phyloP scores from a whole-genome alignment of 306 rosid genomes.

The Benincasa hispida region DNA sequence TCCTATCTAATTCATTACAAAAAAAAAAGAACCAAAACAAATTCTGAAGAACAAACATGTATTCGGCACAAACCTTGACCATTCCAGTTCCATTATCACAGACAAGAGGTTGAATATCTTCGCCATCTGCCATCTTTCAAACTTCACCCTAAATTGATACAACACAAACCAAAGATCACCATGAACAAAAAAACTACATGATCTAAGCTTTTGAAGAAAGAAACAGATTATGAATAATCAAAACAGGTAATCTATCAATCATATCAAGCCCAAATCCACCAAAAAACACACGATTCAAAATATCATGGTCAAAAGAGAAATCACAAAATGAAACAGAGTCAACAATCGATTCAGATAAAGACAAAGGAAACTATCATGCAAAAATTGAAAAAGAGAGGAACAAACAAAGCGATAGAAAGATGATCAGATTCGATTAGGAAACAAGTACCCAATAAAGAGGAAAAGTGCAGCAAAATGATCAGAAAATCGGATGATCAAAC shows the following conservation, averaged over 20 bases:
- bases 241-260: not conserved
- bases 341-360: not conserved
- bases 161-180: not conserved
- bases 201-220: not conserved
- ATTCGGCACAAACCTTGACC: not conserved
- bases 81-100: slow-evolving; percentile 12
- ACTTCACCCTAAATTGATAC: not conserved
- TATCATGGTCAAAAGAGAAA: not conserved
- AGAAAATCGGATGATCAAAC: not conserved
- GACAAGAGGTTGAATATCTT: slow-evolving; percentile 9
- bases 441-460: not conserved
- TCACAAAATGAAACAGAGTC: not conserved
- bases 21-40: not conserved
- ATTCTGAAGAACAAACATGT: not conserved
- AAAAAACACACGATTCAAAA: not conserved
- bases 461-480: not conserved
- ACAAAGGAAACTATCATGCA: not conserved
- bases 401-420: not conserved
- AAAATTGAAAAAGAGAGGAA: no score
- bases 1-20: not conserved
- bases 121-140: slow-evolving; percentile 8
- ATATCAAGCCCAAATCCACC: not conserved
- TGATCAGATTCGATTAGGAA: not conserved
- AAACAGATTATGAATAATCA: not conserved
- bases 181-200: not conserved